A percentile compares a stretch with the other conserved stretches of the same genome.
These are phyloP conservation scores for Pezicula rhizophila DNA, from an alignment of 2,329 filamentous ascomycete species.

Conservation along the genomic window DNA sequence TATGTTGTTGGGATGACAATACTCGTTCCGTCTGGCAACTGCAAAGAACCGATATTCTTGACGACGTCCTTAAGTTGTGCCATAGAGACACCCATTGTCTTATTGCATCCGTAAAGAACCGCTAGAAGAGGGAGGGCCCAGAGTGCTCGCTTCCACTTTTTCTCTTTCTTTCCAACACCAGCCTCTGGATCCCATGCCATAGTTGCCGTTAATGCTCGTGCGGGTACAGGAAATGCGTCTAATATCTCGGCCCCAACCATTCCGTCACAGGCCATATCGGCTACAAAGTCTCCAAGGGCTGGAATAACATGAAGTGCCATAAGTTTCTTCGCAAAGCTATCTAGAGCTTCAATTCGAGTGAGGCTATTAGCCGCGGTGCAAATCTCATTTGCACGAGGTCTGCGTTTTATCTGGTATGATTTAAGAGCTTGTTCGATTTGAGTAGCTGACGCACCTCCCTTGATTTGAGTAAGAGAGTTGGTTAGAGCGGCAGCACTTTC, in stretches of 20 bases:
- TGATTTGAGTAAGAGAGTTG: slow-evolving; percentile 20
- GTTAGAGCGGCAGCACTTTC: slow-evolving; percentile 30
- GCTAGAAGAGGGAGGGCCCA: slow-evolving; percentile 18
- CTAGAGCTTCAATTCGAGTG: slow-evolving; percentile 17
- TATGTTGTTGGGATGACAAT: slow-evolving; percentile 9
- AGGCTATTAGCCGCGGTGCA: slow-evolving; percentile 16
- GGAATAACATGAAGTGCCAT: slow-evolving; percentile 16
- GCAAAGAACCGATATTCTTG: background rate
- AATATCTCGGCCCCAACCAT: slow-evolving; percentile 21
- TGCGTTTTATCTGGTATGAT: slow-evolving; percentile 14
- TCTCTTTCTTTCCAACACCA: slow-evolving; percentile 23
- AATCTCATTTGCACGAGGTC: slow-evolving; percentile 12
- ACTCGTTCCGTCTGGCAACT: background rate
- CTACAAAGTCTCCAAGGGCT: slow-evolving; percentile 13
- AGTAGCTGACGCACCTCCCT: background rate
- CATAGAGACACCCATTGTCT: slow-evolving; percentile 10
- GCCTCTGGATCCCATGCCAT: slow-evolving; percentile 26
- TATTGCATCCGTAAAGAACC: slow-evolving; percentile 8
- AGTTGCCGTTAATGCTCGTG: slow-evolving; percentile 14
- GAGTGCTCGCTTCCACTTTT: slow-evolving; percentile 13
- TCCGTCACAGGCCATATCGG: slow-evolving; percentile 13
- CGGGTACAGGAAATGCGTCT: slow-evolving; percentile 25
- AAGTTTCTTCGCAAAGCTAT: slow-evolving; percentile 9
- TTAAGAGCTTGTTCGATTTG: slow-evolving; percentile 2
- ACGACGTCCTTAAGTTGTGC: background rate